phyloP scores from a whole-genome alignment of 257 asterid genomes.

The Eucommia ulmoides region DNA sequence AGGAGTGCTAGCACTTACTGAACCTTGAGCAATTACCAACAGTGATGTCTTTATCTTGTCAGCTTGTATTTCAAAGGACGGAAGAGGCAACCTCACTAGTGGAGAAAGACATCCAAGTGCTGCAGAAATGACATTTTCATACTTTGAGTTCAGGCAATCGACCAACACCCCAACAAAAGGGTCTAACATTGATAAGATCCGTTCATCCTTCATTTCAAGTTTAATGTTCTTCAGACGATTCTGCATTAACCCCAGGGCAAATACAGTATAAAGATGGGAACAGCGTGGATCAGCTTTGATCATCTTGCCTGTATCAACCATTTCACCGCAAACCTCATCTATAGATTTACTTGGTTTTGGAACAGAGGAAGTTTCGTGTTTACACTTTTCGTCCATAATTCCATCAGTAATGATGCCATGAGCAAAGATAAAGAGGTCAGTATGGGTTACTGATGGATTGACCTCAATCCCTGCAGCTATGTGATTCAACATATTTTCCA shows the following conservation, averaged over 20 bases:
- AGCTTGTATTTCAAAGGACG: conserved; percentile 56
- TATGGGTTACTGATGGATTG: conserved; percentile 68
- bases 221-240: conserved; percentile 51
- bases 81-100: conserved; percentile 63
- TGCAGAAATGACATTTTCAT: conserved; percentile 50
- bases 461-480: conserved; percentile 68
- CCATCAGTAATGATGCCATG: conserved; percentile 63
- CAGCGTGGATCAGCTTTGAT: conserved; percentile 38
- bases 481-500: conserved; percentile 69
- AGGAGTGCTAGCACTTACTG: conserved; percentile 46
- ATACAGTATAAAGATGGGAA: conserved; percentile 61
- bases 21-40: conserved; percentile 67
- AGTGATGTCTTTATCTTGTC: conserved; percentile 65
- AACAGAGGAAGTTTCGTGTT: conserved; percentile 14
- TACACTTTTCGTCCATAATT: conserved; percentile 27
- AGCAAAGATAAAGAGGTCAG: conserved; percentile 52
- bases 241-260: conserved; percentile 71
- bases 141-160: conserved; percentile 66
- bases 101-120: conserved; percentile 64
- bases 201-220: conserved; percentile 33
- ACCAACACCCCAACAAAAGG: conserved; percentile 58
- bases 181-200: conserved; percentile 49
- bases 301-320: conserved; percentile 23
- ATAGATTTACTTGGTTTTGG: conserved; percentile 13
- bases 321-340: conserved; percentile 20